Evolutionary conservation across 345 rosid species (phyloP).

Genomic region (Laguncularia racemosa): DNA sequence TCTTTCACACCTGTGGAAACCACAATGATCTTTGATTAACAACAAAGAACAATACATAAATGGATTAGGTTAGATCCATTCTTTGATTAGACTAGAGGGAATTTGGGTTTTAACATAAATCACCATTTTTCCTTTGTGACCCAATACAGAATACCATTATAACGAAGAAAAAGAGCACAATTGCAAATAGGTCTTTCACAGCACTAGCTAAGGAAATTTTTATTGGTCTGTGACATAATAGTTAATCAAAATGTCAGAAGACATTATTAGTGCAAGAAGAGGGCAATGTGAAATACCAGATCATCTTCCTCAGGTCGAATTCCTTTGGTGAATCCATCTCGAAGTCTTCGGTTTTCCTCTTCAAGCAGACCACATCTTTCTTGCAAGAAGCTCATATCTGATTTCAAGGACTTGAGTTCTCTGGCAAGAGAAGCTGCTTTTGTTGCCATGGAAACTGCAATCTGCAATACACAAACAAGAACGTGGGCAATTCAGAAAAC

Average conservation of each 20-base stretch:
- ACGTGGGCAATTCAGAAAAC: neutral
- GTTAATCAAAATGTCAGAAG: neutral
- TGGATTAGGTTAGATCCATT: neutral
- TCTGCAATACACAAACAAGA: constrained; percentile 27
- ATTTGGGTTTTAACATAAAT: too few species aligned
- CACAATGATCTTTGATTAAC: neutral
- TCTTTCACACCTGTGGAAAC: constrained; percentile 50
- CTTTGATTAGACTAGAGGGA: too few species aligned
- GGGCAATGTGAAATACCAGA: constrained; percentile 31
- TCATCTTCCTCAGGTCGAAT: constrained; percentile 94
- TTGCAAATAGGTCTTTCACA: too few species aligned
- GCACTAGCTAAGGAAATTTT: too few species aligned
- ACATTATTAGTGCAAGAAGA: too few species aligned
- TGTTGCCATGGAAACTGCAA: constrained; percentile 77
- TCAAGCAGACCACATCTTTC: constrained; percentile 69
- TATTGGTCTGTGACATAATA: neutral
- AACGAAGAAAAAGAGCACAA: too few species aligned
- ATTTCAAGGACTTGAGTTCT: constrained; percentile 62
- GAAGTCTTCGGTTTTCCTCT: constrained; percentile 81
- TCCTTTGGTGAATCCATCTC: constrained; percentile 63
- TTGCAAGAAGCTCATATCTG: constrained; percentile 67
- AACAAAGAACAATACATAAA: neutral
- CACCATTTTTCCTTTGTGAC: too few species aligned
- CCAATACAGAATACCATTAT: too few species aligned
- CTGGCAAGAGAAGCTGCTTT: constrained; percentile 76